Evolutionary conservation across 1,284 basidiomycete genomes (phyloP).

Genomic region (Crocinoboletus sp.): DNA sequence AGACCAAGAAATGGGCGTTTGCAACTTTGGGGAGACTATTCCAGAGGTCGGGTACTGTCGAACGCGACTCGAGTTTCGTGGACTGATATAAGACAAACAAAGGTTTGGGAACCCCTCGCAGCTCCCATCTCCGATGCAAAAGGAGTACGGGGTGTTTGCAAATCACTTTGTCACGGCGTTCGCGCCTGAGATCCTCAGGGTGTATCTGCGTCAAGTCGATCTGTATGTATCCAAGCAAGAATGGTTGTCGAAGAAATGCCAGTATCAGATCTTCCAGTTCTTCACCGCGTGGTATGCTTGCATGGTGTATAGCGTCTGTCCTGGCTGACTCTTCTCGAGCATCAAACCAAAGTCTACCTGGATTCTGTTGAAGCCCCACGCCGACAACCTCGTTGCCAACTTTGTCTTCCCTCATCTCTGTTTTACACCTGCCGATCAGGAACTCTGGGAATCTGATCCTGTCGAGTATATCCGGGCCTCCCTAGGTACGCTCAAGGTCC

Average conservation of each 20-base stretch:
- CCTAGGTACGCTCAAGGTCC: slow-evolving; percentile 48
- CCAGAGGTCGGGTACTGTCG: slow-evolving; percentile 49
- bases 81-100: slow-evolving; percentile 8
- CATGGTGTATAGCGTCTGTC: background rate
- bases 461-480: slow-evolving; percentile 72
- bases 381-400: slow-evolving; percentile 64
- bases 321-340: slow-evolving; percentile 38
- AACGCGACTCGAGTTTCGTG: background rate
- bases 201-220: slow-evolving; percentile 74
- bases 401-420: slow-evolving; percentile 86
- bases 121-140: slow-evolving; percentile 65
- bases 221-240: slow-evolving; percentile 63
- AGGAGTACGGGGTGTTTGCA: slow-evolving; percentile 67
- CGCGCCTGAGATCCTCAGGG: slow-evolving; percentile 80
- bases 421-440: slow-evolving; percentile 63
- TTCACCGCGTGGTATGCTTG: slow-evolving; percentile 77
- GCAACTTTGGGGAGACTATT: slow-evolving; percentile 69
- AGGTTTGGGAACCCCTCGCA: slow-evolving; percentile 85
- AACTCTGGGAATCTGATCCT: slow-evolving; percentile 74
- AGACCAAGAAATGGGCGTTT: slow-evolving; percentile 88
- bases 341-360: slow-evolving; percentile 88
- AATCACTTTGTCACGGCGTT: slow-evolving; percentile 74
- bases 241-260: slow-evolving; percentile 79
- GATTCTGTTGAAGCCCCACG: slow-evolving; percentile 79
- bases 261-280: slow-evolving; percentile 77